Conservation (phyloP, 352 stramenopile species). For the Salisapilia sapeloensis region DNA sequence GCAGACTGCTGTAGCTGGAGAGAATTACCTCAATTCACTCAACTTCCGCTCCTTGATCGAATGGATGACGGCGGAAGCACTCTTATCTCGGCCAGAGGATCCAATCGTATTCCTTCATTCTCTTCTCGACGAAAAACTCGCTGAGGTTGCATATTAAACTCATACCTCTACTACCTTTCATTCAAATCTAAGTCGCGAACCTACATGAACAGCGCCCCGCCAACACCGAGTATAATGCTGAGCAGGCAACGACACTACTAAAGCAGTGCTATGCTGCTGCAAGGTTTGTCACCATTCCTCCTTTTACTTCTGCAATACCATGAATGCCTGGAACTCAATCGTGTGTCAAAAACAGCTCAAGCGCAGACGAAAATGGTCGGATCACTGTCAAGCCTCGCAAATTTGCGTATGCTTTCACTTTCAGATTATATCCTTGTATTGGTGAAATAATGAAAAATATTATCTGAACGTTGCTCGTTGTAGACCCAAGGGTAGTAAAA, state of each 20-base stretch:
- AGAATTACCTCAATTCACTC: conserved; percentile 77
- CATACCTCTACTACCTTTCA: no score
- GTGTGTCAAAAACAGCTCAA: conserved; percentile 19
- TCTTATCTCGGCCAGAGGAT: conserved; percentile 73
- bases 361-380: conserved; percentile 65
- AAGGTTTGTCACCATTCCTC: conserved; percentile 12
- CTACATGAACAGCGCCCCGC: no score
- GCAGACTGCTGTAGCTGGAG: conserved; percentile 59
- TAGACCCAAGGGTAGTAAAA: no score
- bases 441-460: neutral
- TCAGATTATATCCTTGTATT: neutral
- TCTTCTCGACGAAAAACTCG: conserved; percentile 72
- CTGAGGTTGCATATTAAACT: conserved; percentile 32
- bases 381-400: conserved; percentile 56
- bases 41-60: conserved; percentile 84
- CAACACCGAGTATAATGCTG: conserved; percentile 61
- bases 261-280: conserved; percentile 79
- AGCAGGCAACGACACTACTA: conserved; percentile 70
- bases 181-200: no score
- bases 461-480: no score
- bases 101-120: conserved; percentile 68
- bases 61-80: conserved; percentile 79
- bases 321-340: no score
- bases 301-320: no score
- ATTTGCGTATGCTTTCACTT: conserved; percentile 18